A percentile compares a stretch with the other conserved stretches of the same genome.
These are phyloP conservation scores for Mentha longifolia DNA, from an alignment of 257 asterid genomes.

Conservation along the genomic window DNA sequence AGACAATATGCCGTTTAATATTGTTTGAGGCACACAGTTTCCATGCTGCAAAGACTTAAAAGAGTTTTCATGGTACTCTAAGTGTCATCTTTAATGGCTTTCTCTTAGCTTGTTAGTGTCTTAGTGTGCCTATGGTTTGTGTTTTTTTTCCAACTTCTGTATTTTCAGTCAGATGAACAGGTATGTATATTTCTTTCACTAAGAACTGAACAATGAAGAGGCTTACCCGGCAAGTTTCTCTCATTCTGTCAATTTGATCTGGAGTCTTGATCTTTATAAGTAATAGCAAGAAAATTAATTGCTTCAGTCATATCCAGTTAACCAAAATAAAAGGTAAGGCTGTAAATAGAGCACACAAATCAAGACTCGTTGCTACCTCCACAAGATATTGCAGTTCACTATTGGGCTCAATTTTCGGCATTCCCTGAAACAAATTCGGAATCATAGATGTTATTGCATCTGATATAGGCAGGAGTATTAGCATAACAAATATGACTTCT, in stretches of 20 bases:
- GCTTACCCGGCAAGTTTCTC: conserved; percentile 90
- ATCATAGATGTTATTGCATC: conserved; percentile 9
- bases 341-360: conserved; percentile 15
- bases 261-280: conserved; percentile 80
- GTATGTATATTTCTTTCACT: conserved; percentile 17
- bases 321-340: background rate
- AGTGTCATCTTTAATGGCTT: background rate
- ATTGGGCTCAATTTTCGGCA: conserved; percentile 84
- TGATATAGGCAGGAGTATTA: conserved; percentile 1
- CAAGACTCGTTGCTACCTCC: conserved; percentile 67
- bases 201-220: conserved; percentile 28
- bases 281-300: conserved; percentile 32
- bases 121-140: background rate
- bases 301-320: conserved; percentile 30
- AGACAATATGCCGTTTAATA: background rate
- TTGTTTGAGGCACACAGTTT: background rate
- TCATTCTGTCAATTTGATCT: conserved; percentile 83
- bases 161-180: conserved; percentile 24
- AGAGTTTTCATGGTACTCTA: background rate
- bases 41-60: background rate
- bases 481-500: conserved; percentile 5
- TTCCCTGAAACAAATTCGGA: conserved; percentile 58
- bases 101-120: background rate
- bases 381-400: conserved; percentile 89
- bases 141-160: background rate